Percentiles rank a stretch among this genome's conserved stretches.
These are phyloP conservation scores for Neofusicoccum laricinum DNA, from an alignment of 2,329 filamentous ascomycete genomes.

Conservation along the genomic window DNA sequence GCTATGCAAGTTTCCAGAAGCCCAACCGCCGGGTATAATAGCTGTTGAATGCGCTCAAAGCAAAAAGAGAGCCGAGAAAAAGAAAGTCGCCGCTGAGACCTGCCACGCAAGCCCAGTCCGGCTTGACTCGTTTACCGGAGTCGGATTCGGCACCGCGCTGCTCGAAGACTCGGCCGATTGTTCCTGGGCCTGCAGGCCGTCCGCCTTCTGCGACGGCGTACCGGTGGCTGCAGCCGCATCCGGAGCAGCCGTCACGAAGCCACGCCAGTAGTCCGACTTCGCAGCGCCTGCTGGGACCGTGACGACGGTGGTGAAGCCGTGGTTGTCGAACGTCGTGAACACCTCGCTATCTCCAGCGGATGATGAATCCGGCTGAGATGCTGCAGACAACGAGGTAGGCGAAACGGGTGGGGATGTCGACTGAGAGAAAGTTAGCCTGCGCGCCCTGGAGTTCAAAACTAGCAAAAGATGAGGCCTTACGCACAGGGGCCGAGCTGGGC, in stretches of 20 bases:
- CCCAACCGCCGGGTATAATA: conserved; percentile 2
- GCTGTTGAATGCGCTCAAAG: neutral
- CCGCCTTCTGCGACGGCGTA: neutral
- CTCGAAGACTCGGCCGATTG: neutral
- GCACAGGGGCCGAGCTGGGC: conserved; percentile 64
- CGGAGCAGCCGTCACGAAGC: conserved; percentile 39
- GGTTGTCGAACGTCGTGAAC: conserved; percentile 47
- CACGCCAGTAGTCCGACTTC: conserved; percentile 46
- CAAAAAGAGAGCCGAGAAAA: neutral
- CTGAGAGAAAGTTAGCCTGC: conserved; percentile 36
- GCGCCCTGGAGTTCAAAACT: neutral
- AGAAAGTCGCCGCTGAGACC: neutral
- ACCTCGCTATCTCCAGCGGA: conserved; percentile 42
- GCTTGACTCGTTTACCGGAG: neutral
- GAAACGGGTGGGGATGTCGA: conserved; percentile 50
- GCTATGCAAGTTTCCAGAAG: conserved; percentile 3
- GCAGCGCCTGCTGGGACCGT: conserved; percentile 38
- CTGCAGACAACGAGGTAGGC: conserved; percentile 52
- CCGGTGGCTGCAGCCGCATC: neutral
- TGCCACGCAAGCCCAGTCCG: conserved; percentile 1
- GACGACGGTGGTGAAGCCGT: conserved; percentile 49
- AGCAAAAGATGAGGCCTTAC: conserved; percentile 51
- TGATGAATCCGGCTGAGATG: conserved; percentile 42
- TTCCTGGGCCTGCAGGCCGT: neutral
- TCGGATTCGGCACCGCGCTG: neutral